These are phyloP conservation scores for Fraxinus baroniana DNA, from an alignment of 305 asterid species.

Conservation along the genomic window DNA sequence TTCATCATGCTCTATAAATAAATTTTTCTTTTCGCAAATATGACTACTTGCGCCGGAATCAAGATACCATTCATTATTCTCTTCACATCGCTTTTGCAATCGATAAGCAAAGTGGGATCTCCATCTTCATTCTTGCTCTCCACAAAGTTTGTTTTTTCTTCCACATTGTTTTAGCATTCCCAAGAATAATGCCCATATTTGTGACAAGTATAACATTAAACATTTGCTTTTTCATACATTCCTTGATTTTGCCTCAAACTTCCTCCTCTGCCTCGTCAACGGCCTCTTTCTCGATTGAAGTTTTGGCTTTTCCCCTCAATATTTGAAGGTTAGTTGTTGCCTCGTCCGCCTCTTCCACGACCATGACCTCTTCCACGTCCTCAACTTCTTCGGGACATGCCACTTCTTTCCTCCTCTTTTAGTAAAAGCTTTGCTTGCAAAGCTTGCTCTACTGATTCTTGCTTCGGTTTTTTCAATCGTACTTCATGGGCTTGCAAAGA, in stretches of 20 bases:
- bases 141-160: not conserved
- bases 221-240: not conserved
- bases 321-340: not conserved
- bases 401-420: not conserved
- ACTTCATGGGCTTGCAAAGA: slow-evolving; percentile 7
- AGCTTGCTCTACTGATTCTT: not conserved
- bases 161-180: not conserved
- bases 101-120: not conserved
- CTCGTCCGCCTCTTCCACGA: not conserved
- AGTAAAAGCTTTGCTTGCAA: not conserved
- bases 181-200: not conserved
- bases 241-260: not conserved
- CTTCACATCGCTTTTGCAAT: not conserved
- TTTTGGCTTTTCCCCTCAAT: not conserved
- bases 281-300: not conserved
- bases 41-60: not conserved
- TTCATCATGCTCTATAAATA: not conserved
- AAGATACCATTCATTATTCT: not conserved
- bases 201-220: not conserved
- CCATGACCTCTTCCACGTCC: not conserved
- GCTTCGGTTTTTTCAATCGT: not conserved
- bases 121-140: not conserved
- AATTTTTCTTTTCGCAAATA: not conserved
- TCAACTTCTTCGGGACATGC: not conserved
- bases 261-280: not conserved